Conservation (phyloP, 257 asterid species). For the Lycium ferocissimum region DNA sequence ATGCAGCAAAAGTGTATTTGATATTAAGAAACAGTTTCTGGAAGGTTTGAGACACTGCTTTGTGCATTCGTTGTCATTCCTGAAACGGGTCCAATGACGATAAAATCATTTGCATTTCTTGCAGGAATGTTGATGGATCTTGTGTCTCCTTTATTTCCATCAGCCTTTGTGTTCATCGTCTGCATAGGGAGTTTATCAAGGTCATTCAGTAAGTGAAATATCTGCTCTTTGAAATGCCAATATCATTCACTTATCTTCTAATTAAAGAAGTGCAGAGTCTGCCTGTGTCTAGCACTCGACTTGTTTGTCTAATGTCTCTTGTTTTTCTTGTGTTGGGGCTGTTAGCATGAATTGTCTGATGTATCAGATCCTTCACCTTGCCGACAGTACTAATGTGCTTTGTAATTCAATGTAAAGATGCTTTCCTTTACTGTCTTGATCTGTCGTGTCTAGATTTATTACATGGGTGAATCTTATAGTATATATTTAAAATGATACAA, state of each 20-base stretch:
- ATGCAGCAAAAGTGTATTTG: neutral
- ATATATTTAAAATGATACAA: neutral
- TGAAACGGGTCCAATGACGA: neutral
- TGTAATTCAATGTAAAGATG: conserved; percentile 27
- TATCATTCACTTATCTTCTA: neutral
- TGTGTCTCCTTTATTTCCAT: conserved; percentile 89
- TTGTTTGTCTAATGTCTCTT: neutral
- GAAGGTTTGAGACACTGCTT: neutral
- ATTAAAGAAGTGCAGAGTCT: neutral
- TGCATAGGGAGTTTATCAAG: conserved; percentile 98
- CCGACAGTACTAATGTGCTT: conserved; percentile 8
- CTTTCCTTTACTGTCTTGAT: conserved; percentile 7
- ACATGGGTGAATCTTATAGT: neutral
- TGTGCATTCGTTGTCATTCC: conserved; percentile 13
- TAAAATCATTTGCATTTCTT: conserved; percentile 34
- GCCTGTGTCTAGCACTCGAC: conserved; percentile 4
- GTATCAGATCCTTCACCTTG: conserved; percentile 21
- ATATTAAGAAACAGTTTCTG: neutral
- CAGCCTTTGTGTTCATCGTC: conserved; percentile 79
- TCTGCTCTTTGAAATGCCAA: conserved; percentile 24
- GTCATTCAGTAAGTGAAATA: conserved; percentile 84
- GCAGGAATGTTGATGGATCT: conserved; percentile 99
- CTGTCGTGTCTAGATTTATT: neutral
- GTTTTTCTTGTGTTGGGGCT: conserved; percentile 20
- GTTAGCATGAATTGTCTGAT: conserved; percentile 26